Percentiles rank a stretch among this genome's conserved stretches.
These are phyloP conservation scores for Penicillium decumbens DNA, from an alignment of 2,329 filamentous ascomycete genomes.

Conservation along the genomic window DNA sequence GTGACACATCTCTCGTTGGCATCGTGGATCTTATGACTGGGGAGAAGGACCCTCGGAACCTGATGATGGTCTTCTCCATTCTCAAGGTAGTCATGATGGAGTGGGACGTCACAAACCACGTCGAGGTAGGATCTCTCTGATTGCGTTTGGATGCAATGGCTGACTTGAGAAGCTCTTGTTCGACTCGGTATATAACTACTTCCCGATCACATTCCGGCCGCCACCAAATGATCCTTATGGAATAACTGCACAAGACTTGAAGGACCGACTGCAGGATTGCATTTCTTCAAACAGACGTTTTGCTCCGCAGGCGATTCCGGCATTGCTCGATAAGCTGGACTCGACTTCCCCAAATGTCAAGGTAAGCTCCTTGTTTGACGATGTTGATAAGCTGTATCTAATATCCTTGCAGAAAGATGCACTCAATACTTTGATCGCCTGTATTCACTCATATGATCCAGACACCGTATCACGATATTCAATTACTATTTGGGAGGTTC, in stretches of 20 bases:
- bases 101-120: slow-evolving; percentile 59
- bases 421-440: slow-evolving; percentile 58
- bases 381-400: too few relatives aligned
- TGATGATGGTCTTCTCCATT: slow-evolving; percentile 67
- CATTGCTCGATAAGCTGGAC: slow-evolving; percentile 64
- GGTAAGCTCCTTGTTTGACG: too few relatives aligned
- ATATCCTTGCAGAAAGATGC: slow-evolving; percentile 50
- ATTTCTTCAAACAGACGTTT: slow-evolving; percentile 59
- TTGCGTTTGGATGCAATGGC: neutral
- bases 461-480: slow-evolving; percentile 59
- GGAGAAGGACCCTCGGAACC: slow-evolving; percentile 64
- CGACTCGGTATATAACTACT: slow-evolving; percentile 67
- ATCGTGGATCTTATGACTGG: slow-evolving; percentile 63
- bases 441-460: slow-evolving; percentile 56
- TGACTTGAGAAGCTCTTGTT: slow-evolving; percentile 49
- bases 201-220: slow-evolving; percentile 66
- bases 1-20: slow-evolving; percentile 56
- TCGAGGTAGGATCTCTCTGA: slow-evolving; percentile 42
- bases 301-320: slow-evolving; percentile 63
- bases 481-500: slow-evolving; percentile 61
- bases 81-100: slow-evolving; percentile 63
- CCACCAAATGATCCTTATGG: slow-evolving; percentile 66
- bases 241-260: slow-evolving; percentile 65
- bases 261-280: slow-evolving; percentile 59
- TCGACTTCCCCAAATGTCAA: slow-evolving; percentile 66